phyloP scores from a whole-genome alignment of 352 stramenopile species.

The Hyaloperonospora brassicae region DNA sequence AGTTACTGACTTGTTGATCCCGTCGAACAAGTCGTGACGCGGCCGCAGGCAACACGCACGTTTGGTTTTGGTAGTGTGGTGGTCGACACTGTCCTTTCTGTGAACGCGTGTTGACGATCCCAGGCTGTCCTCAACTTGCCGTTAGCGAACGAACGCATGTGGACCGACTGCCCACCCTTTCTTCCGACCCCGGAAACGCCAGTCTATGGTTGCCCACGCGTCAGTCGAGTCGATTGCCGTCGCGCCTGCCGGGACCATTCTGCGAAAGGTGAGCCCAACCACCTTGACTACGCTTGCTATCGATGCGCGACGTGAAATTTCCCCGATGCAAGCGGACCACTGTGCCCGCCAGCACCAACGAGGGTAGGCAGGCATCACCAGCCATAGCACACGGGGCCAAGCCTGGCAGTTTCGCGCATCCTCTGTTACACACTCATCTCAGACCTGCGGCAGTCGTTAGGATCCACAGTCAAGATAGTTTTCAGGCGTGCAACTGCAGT shows the following conservation, averaged over 20 bases:
- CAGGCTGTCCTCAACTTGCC: slow-evolving; percentile 30
- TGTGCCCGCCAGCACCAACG: slow-evolving; percentile 6
- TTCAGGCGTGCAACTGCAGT: slow-evolving; percentile 15
- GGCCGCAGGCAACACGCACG: slow-evolving; percentile 12
- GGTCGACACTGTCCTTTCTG: slow-evolving; percentile 27
- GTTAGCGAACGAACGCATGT: slow-evolving; percentile 25
- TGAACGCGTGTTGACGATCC: slow-evolving; percentile 22
- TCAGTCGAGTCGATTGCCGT: slow-evolving; percentile 22
- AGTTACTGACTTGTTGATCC: slow-evolving; percentile 15
- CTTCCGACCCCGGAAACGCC: slow-evolving; percentile 28
- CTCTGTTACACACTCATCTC: slow-evolving; percentile 34
- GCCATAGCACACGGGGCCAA: slow-evolving; percentile 13
- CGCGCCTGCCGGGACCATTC: slow-evolving; percentile 31
- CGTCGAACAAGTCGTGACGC: slow-evolving; percentile 20
- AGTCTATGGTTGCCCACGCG: slow-evolving; percentile 17
- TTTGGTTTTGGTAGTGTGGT: slow-evolving; percentile 25
- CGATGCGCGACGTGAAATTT: slow-evolving; percentile 28
- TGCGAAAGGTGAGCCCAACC: slow-evolving; percentile 20
- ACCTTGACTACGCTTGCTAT: slow-evolving; percentile 10
- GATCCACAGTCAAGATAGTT: slow-evolving; percentile 16
- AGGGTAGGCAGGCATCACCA: slow-evolving; percentile 2
- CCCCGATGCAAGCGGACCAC: slow-evolving; percentile 18
- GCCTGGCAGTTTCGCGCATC: slow-evolving; percentile 7
- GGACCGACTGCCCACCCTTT: slow-evolving; percentile 18
- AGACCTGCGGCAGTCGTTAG: slow-evolving; percentile 20